Conservation (phyloP, 805 yeast species). For the Kodamaea leandrae region DNA sequence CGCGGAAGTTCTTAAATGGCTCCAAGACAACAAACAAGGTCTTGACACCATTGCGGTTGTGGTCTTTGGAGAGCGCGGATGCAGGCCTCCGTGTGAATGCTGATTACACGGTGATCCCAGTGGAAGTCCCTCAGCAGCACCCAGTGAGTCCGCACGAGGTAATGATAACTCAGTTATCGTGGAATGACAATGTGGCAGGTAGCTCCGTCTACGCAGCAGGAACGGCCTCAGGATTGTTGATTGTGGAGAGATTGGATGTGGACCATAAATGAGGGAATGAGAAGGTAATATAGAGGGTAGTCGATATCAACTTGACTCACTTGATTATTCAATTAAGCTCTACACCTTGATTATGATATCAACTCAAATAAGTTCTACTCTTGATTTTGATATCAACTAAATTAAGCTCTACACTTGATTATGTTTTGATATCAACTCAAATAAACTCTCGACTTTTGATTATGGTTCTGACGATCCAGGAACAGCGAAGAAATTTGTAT, state of each 20-base stretch:
- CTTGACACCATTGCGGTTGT: conserved; percentile 40
- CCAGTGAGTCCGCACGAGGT: conserved; percentile 50
- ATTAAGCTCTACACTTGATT: too few species aligned
- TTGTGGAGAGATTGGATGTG: conserved; percentile 44
- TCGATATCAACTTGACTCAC: too few species aligned
- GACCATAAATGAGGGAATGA: too few species aligned
- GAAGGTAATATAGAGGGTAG: too few species aligned
- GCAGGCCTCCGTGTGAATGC: conserved; percentile 20
- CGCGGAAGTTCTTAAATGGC: conserved; percentile 37
- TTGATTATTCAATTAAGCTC: too few species aligned
- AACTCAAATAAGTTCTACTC: too few species aligned
- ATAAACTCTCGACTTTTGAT: too few species aligned
- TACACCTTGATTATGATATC: too few species aligned
- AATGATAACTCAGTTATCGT: conserved; percentile 47
- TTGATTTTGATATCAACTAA: too few species aligned
- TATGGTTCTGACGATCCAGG: too few species aligned
- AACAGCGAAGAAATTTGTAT: too few species aligned
- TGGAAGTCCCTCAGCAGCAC: conserved; percentile 28
- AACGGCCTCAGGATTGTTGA: conserved; percentile 47
- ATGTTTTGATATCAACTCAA: too few species aligned
- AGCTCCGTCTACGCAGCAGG: conserved; percentile 55
- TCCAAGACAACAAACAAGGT: conserved; percentile 34
- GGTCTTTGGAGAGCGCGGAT: conserved; percentile 24
- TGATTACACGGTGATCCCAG: conserved; percentile 27
- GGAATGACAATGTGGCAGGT: conserved; percentile 50